Base-by-base conservation (phyloP, 108 stramenopile species). In the Chaetoceros tenuissimus region DNA sequence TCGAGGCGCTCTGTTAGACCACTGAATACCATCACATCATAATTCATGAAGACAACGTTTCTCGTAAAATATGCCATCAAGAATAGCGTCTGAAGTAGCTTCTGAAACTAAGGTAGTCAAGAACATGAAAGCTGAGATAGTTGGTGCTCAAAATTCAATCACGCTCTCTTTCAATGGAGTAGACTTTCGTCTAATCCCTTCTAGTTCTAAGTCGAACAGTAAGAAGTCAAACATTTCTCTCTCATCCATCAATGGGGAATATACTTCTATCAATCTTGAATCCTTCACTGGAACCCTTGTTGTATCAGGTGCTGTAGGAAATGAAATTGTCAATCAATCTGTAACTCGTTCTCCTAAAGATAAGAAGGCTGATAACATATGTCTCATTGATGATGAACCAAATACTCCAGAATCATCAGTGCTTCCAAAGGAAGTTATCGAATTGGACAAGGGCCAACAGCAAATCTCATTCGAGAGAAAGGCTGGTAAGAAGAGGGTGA, bases 231-330 rank as follows among this genome's bases (percentile, higher is more conserved):
- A 7, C 19, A 7, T 7, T 23, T 49, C 13, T 49, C 13, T n/a
- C 23, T 49, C 48, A 21, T 49, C 22, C 48, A 49, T 7, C 13
- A 49, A 24, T n/a, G 48, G 48, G n/a, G 7, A 49, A 7, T 23
- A 3, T 49, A 24, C 48, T n/a, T 7, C 19, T 7, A 21, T 49
- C n/a, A 7, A 7, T 24, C 18, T 49, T 3, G 7, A 49, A 24
- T 23, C 19, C 48, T 49, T 49, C n/a, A 49, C 48, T 21, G 48
- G 48, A 49, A 49, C 48, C 7, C 48, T 49, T 3, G 7, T 23
- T 7, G 18, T 49, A 16, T 21, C 7, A 7, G 7, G 7, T 16
- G n/a, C n/a, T n/a, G n/a, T n/a, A n/a, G n/a, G n/a, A n/a, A n/a
- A n/a, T 40, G 13, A 40, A 40, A 3, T n/a, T n/a, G 18, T 24